Evolutionary conservation across 2,329 filamentous ascomycete species (phyloP).

Genomic region (Arthrinium puccinioides): DNA sequence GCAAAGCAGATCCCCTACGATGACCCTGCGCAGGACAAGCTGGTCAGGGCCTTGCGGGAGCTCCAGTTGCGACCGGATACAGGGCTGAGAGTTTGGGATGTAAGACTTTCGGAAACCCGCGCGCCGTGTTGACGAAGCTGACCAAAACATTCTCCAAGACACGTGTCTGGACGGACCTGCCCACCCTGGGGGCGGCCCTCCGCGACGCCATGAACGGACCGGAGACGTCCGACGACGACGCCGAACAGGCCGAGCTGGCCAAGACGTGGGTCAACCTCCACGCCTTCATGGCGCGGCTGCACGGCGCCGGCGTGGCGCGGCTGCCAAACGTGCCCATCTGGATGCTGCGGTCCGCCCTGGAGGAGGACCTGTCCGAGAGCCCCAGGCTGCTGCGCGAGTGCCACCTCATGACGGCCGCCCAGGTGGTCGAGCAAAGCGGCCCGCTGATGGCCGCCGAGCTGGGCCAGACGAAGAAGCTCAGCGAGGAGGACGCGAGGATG

Average conservation of each 20-base stretch:
- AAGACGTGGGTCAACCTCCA: slow-evolving; percentile 16
- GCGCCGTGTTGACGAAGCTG: not conserved
- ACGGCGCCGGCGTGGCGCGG: slow-evolving; percentile 13
- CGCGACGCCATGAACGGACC: slow-evolving; percentile 14
- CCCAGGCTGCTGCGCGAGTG: slow-evolving; percentile 8
- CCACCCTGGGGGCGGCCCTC: slow-evolving; percentile 14
- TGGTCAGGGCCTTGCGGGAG: slow-evolving; percentile 17
- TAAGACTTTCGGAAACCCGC: slow-evolving; percentile 8
- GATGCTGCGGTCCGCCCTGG: slow-evolving; percentile 20
- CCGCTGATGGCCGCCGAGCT: slow-evolving; percentile 12
- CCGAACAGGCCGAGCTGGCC: slow-evolving; percentile 6
- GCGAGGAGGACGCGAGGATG: slow-evolving; percentile 10
- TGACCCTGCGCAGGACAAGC: slow-evolving; percentile 17
- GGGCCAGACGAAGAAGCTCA: slow-evolving; percentile 10
- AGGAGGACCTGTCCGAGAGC: slow-evolving; percentile 9
- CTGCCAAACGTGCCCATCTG: slow-evolving; percentile 14
- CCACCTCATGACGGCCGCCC: slow-evolving; percentile 14
- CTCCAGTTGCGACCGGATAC: slow-evolving; percentile 16
- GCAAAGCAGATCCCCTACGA: slow-evolving; percentile 18
- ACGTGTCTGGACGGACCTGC: slow-evolving; percentile 18
- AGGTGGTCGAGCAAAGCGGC: slow-evolving; percentile 20
- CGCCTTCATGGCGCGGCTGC: slow-evolving; percentile 18
- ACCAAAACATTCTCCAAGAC: slow-evolving; percentile 7
- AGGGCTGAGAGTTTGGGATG: slow-evolving; percentile 16
- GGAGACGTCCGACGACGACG: slow-evolving; percentile 2